These are phyloP conservation scores for Thelephora ganbajun DNA, from an alignment of 768 basidiomycete species.

Conservation along the genomic window DNA sequence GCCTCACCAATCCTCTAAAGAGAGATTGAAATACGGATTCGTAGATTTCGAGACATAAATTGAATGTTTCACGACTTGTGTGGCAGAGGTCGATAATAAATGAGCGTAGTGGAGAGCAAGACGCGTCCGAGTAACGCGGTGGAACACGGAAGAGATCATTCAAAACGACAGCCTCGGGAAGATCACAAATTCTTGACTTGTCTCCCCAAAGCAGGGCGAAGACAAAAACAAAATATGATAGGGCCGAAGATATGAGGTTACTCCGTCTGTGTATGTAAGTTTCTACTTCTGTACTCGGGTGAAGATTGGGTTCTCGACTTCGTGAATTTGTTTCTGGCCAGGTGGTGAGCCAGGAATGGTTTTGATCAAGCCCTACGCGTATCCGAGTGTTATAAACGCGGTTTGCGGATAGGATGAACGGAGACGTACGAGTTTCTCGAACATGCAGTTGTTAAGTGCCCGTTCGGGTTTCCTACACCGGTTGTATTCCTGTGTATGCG, in stretches of 20 bases:
- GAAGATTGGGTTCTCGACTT: conserved; percentile 75
- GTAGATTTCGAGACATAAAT: conserved; percentile 66
- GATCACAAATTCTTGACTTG: no score
- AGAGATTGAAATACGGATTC: conserved; percentile 81
- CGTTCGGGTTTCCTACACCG: conserved; percentile 83
- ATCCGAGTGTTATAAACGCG: not conserved
- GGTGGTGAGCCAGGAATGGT: conserved; percentile 80
- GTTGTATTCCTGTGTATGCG: conserved; percentile 59
- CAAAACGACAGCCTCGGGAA: no score
- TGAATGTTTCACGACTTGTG: conserved; percentile 20
- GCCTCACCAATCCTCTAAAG: conserved; percentile 78
- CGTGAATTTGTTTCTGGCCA: conserved; percentile 77
- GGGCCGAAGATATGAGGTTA: no score
- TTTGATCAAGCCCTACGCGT: conserved; percentile 69
- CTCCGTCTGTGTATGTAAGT: conserved; percentile 1
- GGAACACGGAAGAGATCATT: not conserved
- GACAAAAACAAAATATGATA: no score
- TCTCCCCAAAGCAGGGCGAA: no score
- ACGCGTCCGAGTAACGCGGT: not conserved
- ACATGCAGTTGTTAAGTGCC: conserved; percentile 84
- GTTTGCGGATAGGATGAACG: not conserved
- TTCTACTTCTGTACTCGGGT: conserved; percentile 69
- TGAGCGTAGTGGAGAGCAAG: not conserved
- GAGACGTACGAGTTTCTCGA: conserved; percentile 79
- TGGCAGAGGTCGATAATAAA: not conserved